Evolutionary conservation across 2,329 filamentous ascomycete species (phyloP).

Genomic region (Sporothrix brunneoviolacea): DNA sequence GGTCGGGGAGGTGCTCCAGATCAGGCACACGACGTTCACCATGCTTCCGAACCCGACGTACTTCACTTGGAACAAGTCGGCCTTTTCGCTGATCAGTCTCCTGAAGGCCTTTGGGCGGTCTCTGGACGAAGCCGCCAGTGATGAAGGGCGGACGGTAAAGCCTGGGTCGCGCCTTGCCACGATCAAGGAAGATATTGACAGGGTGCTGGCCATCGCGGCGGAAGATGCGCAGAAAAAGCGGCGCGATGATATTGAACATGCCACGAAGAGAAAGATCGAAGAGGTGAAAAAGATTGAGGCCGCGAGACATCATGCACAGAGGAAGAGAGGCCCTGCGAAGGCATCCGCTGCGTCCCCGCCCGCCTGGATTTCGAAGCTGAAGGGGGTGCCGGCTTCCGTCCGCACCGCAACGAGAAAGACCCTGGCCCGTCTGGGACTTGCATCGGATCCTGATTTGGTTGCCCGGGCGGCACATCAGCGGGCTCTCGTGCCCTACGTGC

Average conservation of each 20-base stretch:
- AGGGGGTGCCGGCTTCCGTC: no score
- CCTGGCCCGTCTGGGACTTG: neutral
- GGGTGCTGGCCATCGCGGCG: slow-evolving; percentile 29
- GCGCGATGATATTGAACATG: neutral
- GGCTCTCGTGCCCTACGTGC: neutral
- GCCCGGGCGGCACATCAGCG: neutral
- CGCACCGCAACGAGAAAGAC: neutral
- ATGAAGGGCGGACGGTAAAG: neutral
- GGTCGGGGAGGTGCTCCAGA: slow-evolving; percentile 44
- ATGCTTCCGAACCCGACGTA: slow-evolving; percentile 51
- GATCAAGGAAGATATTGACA: neutral
- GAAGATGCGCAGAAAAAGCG: neutral
- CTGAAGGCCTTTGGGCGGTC: slow-evolving; percentile 22
- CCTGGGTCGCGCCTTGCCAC: neutral
- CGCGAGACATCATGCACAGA: neutral
- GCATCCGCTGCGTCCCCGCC: neutral
- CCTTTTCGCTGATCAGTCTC: slow-evolving; percentile 37
- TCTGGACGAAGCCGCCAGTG: neutral
- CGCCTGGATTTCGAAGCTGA: slow-evolving; percentile 1
- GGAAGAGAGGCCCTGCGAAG: neutral
- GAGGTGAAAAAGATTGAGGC: neutral
- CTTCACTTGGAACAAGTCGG: slow-evolving; percentile 44
- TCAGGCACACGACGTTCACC: slow-evolving; percentile 43
- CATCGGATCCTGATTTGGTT: neutral
- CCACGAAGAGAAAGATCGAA: neutral